Base-by-base conservation (phyloP, 805 yeast genomes). In the Metschnikowia peoriensis region DNA sequence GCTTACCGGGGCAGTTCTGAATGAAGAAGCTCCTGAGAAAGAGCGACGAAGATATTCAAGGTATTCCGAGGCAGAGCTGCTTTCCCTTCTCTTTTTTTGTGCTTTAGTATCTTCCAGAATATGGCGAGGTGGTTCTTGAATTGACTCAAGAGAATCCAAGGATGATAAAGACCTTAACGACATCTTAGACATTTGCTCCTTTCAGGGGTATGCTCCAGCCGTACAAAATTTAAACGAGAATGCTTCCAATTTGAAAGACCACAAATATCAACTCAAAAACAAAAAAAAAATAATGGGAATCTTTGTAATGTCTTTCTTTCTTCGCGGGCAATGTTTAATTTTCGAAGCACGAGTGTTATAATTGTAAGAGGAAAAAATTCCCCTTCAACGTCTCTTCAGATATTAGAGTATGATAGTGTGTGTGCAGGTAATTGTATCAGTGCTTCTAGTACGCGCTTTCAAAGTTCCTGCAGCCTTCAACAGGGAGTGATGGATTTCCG, bases 31-130 rank as follows among this genome's bases (percentile, higher is more conserved):
- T 7, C 47, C 51, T 14, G 58, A 52, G n/a, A 51, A 35, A 4
- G 59, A 44, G 28, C 54, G 51, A 41, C 49, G 53, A 14, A 54
- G 27, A n/a, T 17, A 40, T 4, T 40, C 49, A 28, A 51, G 35
- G 17, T 29, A 49, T 14, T 47, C 49, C 10, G 28, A 16, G 1
- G 46, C 37, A 8, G 41, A 35, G 17, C 14, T 41, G 17, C 37
- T 41, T 16, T 32, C 41, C 11, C 46, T 22, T 16, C 45, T 41
- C 17, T 28, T 7, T 27, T 11, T 16, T 4, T 29, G 29, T 10
- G 14, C 10, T 9, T 35, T 22, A 8, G 6, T 27, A 12, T 22
- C 38, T 9, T 17, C 49, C 32, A 12, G 42, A 8, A 50, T 11
- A 38, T 39, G 41, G 11, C 44, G 48, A 35, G 52, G 52, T 10